Evolutionary conservation across 306 rosid genomes (phyloP).

Genomic region (Quercus wislizeni): DNA sequence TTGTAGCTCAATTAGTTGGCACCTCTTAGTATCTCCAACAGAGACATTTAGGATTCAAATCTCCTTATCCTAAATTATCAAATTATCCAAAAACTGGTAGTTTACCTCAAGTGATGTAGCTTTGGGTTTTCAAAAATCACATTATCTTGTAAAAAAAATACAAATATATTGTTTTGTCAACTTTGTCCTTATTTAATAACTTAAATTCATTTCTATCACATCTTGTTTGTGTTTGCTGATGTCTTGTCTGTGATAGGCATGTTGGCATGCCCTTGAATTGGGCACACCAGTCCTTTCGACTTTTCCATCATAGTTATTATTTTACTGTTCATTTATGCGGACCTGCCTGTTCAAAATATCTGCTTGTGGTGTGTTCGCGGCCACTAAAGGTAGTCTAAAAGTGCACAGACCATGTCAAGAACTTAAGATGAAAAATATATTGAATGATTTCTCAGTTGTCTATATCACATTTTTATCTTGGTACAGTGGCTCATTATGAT

Average conservation of each 20-base stretch:
- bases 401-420: background rate
- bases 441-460: background rate
- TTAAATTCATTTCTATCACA: background rate
- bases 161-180: background rate
- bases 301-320: background rate
- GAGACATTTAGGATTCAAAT: too few relatives aligned
- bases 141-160: background rate
- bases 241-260: background rate
- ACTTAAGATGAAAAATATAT: constrained; percentile 6
- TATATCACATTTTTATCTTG: background rate
- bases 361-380: background rate
- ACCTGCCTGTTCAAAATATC: background rate
- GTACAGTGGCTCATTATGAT: background rate
- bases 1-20: too few relatives aligned
- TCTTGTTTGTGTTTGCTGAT: background rate
- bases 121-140: background rate
- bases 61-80: too few relatives aligned
- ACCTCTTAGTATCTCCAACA: too few relatives aligned
- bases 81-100: too few relatives aligned
- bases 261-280: background rate
- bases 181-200: background rate
- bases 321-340: background rate
- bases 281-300: background rate
- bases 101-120: background rate
- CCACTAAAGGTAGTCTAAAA: background rate